These are phyloP conservation scores for Suillus hirtellus DNA, from an alignment of 768 basidiomycete species.

Conservation along the genomic window DNA sequence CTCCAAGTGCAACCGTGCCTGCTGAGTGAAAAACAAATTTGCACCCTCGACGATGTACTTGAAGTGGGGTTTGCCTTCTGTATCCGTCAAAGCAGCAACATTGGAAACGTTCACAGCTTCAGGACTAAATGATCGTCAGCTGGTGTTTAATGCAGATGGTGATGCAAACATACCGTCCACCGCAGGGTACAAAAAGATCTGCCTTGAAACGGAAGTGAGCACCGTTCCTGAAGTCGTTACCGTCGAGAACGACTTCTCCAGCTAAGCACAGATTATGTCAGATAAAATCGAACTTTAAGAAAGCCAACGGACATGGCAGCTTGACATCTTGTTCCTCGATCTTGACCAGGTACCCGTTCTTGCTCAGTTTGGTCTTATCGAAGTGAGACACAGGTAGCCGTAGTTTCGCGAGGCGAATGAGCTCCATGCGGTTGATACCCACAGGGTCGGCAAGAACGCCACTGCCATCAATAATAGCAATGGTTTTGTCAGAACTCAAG, in stretches of 20 bases:
- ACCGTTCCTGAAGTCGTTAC: constrained; percentile 93
- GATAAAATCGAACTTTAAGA: not conserved
- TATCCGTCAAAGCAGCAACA: constrained; percentile 82
- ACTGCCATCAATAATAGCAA: constrained; percentile 92
- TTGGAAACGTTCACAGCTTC: constrained; percentile 98
- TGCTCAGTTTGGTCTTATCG: constrained; percentile 80
- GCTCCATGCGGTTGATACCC: constrained; percentile 85
- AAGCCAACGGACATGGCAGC: constrained; percentile 75
- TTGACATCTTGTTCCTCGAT: constrained; percentile 93
- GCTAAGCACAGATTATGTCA: constrained; percentile 44
- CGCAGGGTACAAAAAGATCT: constrained; percentile 96
- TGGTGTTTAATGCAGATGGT: not conserved
- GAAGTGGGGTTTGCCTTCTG: constrained; percentile 96
- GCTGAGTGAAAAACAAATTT: constrained; percentile 95
- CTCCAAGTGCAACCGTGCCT: constrained; percentile 91
- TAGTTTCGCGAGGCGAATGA: constrained; percentile 85
- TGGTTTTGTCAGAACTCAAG: constrained; percentile 91
- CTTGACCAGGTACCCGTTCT: constrained; percentile 90
- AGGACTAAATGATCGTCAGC: constrained; percentile 45
- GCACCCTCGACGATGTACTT: constrained; percentile 97
- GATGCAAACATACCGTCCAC: constrained; percentile 65
- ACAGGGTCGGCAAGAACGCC: constrained; percentile 92
- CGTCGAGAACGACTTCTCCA: constrained; percentile 90
- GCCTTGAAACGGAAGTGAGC: constrained; percentile 97
- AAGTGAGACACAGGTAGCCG: constrained; percentile 84